Base-by-base conservation (phyloP, 768 basidiomycete genomes). In the Tricholoma sp. region DNA sequence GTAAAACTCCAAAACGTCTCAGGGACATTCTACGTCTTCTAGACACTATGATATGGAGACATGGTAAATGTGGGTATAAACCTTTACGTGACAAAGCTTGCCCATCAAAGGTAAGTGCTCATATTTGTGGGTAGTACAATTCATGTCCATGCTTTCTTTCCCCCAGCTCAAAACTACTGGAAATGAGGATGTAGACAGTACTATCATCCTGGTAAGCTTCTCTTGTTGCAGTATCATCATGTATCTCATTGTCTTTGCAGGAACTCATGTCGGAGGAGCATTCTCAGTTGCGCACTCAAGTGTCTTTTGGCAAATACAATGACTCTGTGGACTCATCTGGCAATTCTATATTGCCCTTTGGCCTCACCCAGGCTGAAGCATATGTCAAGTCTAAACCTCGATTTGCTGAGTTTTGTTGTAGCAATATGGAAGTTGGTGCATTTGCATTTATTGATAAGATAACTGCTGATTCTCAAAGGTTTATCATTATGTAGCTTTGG, bases 361-460 rank as follows among this genome's bases (percentile, higher is more conserved):
- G 80, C 0, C 65, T 74, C 9, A 79, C 80, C 10, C 77, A 82
- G 65, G 77, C 82, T 8, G 73, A 63, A 60, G 67, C 72, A 32
- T 69, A 80, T 31, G 73, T 71, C 1, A 73, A 71, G 52, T 58
- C 71, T 52, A 94, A 91, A 67, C 91, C 91, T 11, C 80, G 81
- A n/a, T 92, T 94, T 64, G 76, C 80, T 0, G 89, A 94, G 53
- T 94, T 89, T 66, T 75, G 82, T 1, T 94, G 87, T 63, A 77
- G 72, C 52, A 69, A 84, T 58, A 61, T 72, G 7, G 86, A 91
- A 76, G 91, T 90, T 41, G 10, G 72, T 59, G 44, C 4, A 13
- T 36, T 33, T 15, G 11, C 9, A n/a, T 17, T 9, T 9, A 17
- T 49, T 13, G 8, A 32, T 9, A 15, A 17, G n/a, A 15, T 32